Conservation (phyloP, 257 asterid genomes). For the Penstemon newberryi region DNA sequence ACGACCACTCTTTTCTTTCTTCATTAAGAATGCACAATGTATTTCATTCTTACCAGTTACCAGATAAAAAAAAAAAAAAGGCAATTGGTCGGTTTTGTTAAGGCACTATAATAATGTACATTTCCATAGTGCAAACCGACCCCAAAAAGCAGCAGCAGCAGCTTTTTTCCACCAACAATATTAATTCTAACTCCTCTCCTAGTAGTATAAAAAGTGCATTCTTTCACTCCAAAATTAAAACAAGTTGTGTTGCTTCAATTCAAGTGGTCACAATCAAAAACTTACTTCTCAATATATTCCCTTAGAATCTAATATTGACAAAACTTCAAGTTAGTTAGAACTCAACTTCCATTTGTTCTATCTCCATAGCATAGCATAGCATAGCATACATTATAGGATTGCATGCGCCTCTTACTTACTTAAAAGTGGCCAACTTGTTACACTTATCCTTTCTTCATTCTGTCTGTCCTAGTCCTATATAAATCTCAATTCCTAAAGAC, state of each 20-base stretch:
- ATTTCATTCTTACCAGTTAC: no score
- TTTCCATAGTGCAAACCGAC: conserved; percentile 8
- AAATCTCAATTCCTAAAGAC: conserved; percentile 7
- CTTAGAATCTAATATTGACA: conserved; percentile 38
- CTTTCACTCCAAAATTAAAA: background rate
- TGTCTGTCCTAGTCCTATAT: conserved; percentile 13
- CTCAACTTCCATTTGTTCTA: background rate
- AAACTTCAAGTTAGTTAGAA: conserved; percentile 21
- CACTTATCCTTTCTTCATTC: conserved; percentile 8
- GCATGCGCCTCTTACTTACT: conserved; percentile 36
- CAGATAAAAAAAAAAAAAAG: conserved; percentile 8
- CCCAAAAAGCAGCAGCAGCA: conserved; percentile 31
- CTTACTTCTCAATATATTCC: conserved; percentile 37
- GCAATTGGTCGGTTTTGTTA: conserved; percentile 38
- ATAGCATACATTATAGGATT: background rate
- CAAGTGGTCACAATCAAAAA: conserved; percentile 33
- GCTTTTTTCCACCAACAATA: conserved; percentile 38
- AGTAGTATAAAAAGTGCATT: conserved; percentile 33
- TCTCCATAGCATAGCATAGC: no score
- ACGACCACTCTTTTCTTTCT: no score
- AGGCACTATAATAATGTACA: conserved; percentile 34
- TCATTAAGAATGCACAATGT: no score
- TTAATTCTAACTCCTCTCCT: conserved; percentile 14
- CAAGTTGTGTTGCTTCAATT: conserved; percentile 27
- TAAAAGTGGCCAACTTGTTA: conserved; percentile 41